Evolutionary conservation across 2,329 filamentous ascomycete species (phyloP), one percentile per base, ranked within the genome.

Genomic region (Fusarium illudens): DNA sequence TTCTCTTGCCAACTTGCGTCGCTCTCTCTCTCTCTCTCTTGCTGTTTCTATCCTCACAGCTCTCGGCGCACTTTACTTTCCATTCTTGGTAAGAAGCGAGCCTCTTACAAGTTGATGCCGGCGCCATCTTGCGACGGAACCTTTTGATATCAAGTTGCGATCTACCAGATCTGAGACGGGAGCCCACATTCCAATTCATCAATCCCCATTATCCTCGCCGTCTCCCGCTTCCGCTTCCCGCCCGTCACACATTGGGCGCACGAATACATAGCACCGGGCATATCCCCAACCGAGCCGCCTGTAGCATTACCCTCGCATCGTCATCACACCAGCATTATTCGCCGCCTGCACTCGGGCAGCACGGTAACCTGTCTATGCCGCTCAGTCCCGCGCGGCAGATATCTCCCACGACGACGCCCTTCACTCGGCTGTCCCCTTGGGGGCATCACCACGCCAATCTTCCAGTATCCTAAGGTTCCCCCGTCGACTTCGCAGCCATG

Each of bases 121-220:
- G 39, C 67, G 37, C 61, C 59, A 68, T 66, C 61, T 60, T 32
- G 62, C 34, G 51, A 57, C 67, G 32, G 57, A 58, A 51, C 59
- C 56, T 61, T 66, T 68, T 54, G 36, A 30, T 54, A 58, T 51
- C 39, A 64, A 70, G 56, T 53, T 56, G 60, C 66, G 57, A 60
- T 58, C 57, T 52, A 62, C 61, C 27, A 65, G 56, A 48, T 53
- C 54, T 50, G 58, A 63, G 52, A 58, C 61, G 59, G 55, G 52
- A 71, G 42, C 52, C 60, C 60, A 55, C 68, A 74, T 72, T 68
- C 72, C 64, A 42, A 63, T 42, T 12, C 51, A 25, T 29, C 51
- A 30, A 56, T 33, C 56, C 55, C 52, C 54, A 60, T 60, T 52
- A 42, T 48, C 42, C 50, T 49, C 36, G 27, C 32, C 42, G 34